Conservation (phyloP, 805 yeast species). For the Schwanniomyces vanrijiae region DNA sequence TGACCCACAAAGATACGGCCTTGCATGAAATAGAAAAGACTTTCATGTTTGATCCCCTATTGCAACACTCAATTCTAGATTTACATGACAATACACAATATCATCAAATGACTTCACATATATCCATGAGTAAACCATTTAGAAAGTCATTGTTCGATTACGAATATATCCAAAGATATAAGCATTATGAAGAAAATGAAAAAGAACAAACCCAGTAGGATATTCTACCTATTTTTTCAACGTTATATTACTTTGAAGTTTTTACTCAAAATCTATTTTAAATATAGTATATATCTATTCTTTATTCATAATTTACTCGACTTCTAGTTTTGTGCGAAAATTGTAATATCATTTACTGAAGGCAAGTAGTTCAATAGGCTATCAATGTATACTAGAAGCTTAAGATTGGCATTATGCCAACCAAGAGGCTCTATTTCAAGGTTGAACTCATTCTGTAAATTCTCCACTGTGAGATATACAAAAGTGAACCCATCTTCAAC, state of each 20-base stretch:
- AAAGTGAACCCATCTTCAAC: constrained; percentile 1
- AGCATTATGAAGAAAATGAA: constrained; percentile 7
- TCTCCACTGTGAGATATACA: not conserved
- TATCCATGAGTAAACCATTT: constrained; percentile 24
- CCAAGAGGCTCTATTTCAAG: not conserved
- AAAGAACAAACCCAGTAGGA: not conserved
- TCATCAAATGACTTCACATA: constrained; percentile 23
- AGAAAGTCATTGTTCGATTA: constrained; percentile 25
- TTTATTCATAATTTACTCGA: too few species aligned
- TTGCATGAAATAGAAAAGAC: constrained; percentile 24
- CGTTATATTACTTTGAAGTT: not conserved
- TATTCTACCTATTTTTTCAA: not conserved
- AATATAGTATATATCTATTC: too few species aligned
- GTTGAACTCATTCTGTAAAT: not conserved
- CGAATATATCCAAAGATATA: constrained; percentile 19
- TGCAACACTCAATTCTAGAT: constrained; percentile 15
- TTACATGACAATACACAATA: constrained; percentile 19
- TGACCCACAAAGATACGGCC: constrained; percentile 23
- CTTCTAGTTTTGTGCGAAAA: not conserved
- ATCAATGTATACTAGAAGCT: not conserved
- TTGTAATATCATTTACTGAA: too few species aligned
- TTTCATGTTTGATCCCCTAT: constrained; percentile 19
- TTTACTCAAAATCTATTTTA: too few species aligned
- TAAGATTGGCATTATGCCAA: not conserved
- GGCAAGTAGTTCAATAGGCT: not conserved